Conservation (phyloP, 2,329 filamentous ascomycete genomes). For the Penicillium sp. region DNA sequence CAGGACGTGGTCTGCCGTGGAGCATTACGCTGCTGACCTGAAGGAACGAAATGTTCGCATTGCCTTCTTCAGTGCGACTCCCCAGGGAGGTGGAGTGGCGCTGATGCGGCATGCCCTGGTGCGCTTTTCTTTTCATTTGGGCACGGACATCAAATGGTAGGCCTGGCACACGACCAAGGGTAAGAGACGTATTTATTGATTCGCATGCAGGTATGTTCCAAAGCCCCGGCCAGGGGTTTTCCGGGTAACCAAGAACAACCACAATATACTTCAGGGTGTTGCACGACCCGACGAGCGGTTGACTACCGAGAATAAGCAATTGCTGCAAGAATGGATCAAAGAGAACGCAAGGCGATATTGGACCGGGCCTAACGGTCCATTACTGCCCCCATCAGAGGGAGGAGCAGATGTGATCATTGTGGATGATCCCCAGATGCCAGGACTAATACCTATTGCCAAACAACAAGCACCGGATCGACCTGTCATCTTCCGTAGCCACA, state of each 20-base stretch:
- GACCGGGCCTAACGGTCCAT: slow-evolving; percentile 66
- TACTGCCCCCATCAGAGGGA: slow-evolving; percentile 64
- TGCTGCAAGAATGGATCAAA: slow-evolving; percentile 70
- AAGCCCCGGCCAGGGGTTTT: slow-evolving; percentile 79
- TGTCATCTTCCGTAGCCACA: slow-evolving; percentile 78
- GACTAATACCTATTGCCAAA: slow-evolving; percentile 74
- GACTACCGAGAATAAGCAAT: slow-evolving; percentile 59
- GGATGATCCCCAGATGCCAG: slow-evolving; percentile 84
- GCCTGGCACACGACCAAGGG: slow-evolving; percentile 21
- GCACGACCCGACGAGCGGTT: slow-evolving; percentile 66
- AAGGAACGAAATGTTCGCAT: slow-evolving; percentile 66
- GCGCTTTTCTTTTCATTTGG: slow-evolving; percentile 66
- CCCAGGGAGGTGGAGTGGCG: slow-evolving; percentile 79
- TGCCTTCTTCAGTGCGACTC: slow-evolving; percentile 78
- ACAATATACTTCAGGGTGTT: slow-evolving; percentile 85
- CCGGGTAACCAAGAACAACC: slow-evolving; percentile 80
- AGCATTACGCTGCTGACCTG: slow-evolving; percentile 63
- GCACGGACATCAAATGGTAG: slow-evolving; percentile 73
- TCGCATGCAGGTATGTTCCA: slow-evolving; percentile 62
- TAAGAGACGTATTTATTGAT: slow-evolving; percentile 7
- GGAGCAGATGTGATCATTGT: slow-evolving; percentile 76
- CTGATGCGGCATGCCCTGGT: slow-evolving; percentile 79
- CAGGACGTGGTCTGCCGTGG: slow-evolving; percentile 65
- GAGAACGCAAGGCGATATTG: slow-evolving; percentile 76
- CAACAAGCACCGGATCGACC: slow-evolving; percentile 68